Base-by-base conservation (phyloP, 371 early-diverging fungal species). In the Dichotomocladium elegans region DNA sequence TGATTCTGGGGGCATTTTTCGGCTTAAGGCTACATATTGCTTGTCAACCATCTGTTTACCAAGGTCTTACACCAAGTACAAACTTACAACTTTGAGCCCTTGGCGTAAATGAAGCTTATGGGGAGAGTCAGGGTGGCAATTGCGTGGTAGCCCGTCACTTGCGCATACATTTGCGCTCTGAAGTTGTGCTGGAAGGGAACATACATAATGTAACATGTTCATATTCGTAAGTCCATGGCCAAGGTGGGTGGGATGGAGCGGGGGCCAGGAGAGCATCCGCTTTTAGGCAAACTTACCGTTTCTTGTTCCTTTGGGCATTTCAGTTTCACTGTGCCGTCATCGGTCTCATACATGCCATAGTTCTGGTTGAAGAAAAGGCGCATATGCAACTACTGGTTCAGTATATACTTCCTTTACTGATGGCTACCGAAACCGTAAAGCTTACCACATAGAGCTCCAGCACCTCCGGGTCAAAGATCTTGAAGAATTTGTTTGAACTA, bases 241-340 rank as follows among this genome's bases (percentile, higher is more conserved):
- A n/a, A n/a, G n/a, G n/a, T n/a, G n/a, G n/a, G n/a, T n/a, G n/a
- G n/a, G n/a, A n/a, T n/a, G n/a, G n/a, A 21, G 10, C 4, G 10
- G 5, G 15, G n/a, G 14, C 7, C 4, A 49, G 15, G 8, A 27
- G n/a, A 33, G 9, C 21, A 27, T 21, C 15, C 8, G 19, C 3
- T 8, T 24, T 24, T 19, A 43, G 15, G 19, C 24, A 26, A 2
- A 43, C 68, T 58, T 70, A 72, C 76, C 22, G 63, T 61, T 68
- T 76, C 76, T 44, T 70, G 66, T 24, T 66, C 64, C 48, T 46
- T 64, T 0, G 64, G 64, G 19, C 68, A 68, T 34, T 76, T 76
- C 10, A 76, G 43, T 12, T 57, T 68, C 1, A 72, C 51, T 5
- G 63, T 72, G 2, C 76, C 76, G 7, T 72, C 53, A n/a, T 69